Evolutionary conservation across 805 yeast species (phyloP).

Genomic region (Candida germanica): DNA sequence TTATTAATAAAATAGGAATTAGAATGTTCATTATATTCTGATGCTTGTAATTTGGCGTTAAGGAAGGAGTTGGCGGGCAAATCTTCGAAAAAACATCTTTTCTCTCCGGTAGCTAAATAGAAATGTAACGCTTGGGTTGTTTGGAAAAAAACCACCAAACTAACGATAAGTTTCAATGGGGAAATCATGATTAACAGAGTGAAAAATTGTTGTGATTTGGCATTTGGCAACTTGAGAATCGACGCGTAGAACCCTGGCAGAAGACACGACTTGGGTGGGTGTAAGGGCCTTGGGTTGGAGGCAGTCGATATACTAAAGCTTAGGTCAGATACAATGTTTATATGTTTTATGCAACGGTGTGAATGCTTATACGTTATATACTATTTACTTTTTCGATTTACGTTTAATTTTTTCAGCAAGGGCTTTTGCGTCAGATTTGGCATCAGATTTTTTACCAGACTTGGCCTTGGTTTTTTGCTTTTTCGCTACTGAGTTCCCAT

Average conservation of each 20-base stretch:
- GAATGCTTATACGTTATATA: neutral
- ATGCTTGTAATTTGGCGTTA: conserved; percentile 70
- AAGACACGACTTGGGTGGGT: too few species aligned
- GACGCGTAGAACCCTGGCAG: too few species aligned
- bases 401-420: conserved; percentile 3
- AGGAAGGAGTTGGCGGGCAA: conserved; percentile 75
- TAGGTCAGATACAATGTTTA: too few species aligned
- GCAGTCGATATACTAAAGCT: too few species aligned
- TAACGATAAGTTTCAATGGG: conserved; percentile 4
- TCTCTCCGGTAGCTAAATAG: conserved; percentile 71
- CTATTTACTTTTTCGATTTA: conserved; percentile 4
- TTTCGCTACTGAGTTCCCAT: neutral
- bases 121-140: conserved; percentile 59
- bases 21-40: conserved; percentile 51
- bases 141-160: conserved; percentile 14
- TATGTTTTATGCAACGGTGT: too few species aligned
- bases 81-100: conserved; percentile 82
- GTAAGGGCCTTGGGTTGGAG: too few species aligned
- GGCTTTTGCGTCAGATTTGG: neutral
- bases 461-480: conserved; percentile 2
- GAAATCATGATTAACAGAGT: conserved; percentile 3
- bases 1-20: conserved; percentile 49
- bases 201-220: conserved; percentile 1
- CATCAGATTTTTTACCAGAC: neutral
- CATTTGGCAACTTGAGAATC: conserved; percentile 1